Evolutionary conservation across 305 asterid genomes (phyloP).

Genomic region (Plantago coronopus): DNA sequence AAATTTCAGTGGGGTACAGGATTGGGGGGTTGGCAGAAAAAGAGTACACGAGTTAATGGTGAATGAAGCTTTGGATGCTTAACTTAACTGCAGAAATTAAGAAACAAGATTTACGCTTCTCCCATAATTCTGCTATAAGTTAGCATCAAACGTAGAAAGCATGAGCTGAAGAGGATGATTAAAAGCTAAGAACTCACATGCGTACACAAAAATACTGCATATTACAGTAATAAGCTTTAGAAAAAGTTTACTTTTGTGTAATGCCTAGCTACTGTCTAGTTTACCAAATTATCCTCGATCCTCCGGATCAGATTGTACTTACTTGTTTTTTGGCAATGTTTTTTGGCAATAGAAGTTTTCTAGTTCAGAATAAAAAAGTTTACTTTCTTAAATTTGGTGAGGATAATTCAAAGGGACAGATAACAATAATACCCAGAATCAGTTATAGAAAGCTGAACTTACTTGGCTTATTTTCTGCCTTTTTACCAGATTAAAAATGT

Average conservation of each 20-base stretch:
- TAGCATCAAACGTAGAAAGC: conserved; percentile 4
- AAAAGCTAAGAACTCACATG: conserved; percentile 1
- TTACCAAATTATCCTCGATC: no score
- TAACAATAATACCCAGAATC: not conserved
- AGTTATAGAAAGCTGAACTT: not conserved
- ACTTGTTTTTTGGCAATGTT: no score
- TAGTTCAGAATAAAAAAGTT: no score
- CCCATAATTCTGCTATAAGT: not conserved
- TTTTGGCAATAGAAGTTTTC: no score
- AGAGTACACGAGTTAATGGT: conserved; percentile 3
- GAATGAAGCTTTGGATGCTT: not conserved
- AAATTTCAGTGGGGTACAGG: not conserved
- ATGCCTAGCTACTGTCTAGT: no score
- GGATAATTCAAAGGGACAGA: not conserved
- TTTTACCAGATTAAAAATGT: not conserved
- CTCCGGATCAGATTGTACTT: no score
- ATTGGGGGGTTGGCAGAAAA: not conserved
- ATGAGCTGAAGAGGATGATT: not conserved
- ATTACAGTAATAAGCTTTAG: no score
- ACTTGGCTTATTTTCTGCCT: not conserved
- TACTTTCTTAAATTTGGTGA: not conserved
- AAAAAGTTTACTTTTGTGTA: no score
- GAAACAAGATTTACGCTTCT: conserved; percentile 12
- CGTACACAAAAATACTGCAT: not conserved
- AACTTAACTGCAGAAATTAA: not conserved